Conservation (phyloP, 768 basidiomycete genomes). For the Termitomyces titanicus region DNA sequence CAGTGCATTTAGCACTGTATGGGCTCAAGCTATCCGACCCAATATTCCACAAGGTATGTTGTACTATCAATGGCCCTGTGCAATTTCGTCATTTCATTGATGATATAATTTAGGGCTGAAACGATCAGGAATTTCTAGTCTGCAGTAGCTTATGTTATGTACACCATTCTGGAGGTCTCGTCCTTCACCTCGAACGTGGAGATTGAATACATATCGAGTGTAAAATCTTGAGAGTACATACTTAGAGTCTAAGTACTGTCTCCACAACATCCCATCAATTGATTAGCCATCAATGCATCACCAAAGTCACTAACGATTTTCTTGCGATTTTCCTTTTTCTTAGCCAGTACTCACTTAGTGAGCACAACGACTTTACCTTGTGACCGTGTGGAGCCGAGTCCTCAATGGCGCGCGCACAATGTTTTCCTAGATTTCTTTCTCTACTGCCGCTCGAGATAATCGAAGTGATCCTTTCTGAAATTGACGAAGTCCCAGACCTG, state of each 20-base stretch:
- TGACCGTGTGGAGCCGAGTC: not conserved
- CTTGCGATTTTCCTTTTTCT: too few species aligned
- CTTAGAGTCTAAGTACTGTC: too few species aligned
- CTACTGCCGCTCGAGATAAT: conserved; percentile 39
- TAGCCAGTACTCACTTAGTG: too few species aligned
- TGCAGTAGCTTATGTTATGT: not conserved
- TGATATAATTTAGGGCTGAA: conserved; percentile 10
- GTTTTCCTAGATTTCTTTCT: not conserved
- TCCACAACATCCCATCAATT: too few species aligned
- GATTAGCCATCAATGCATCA: too few species aligned
- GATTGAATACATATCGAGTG: too few species aligned
- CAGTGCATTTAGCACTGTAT: conserved; percentile 36
- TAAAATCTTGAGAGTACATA: too few species aligned
- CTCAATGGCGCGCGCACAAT: not conserved
- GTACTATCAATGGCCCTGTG: not conserved
- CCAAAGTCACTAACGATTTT: too few species aligned
- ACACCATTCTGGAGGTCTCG: too few species aligned
- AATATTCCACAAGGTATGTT: conserved; percentile 30
- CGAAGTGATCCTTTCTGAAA: conserved; percentile 42
- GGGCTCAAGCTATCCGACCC: conserved; percentile 31
- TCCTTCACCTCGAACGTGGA: too few species aligned
- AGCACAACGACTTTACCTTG: not conserved
- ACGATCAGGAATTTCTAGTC: conserved; percentile 15
- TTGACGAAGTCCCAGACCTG: conserved; percentile 38
- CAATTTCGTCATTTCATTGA: not conserved